Percentiles rank a stretch among this genome's conserved stretches.
Evolutionary conservation across 768 basidiomycete genomes (phyloP).

Genomic region (Albatrellus ellisii): DNA sequence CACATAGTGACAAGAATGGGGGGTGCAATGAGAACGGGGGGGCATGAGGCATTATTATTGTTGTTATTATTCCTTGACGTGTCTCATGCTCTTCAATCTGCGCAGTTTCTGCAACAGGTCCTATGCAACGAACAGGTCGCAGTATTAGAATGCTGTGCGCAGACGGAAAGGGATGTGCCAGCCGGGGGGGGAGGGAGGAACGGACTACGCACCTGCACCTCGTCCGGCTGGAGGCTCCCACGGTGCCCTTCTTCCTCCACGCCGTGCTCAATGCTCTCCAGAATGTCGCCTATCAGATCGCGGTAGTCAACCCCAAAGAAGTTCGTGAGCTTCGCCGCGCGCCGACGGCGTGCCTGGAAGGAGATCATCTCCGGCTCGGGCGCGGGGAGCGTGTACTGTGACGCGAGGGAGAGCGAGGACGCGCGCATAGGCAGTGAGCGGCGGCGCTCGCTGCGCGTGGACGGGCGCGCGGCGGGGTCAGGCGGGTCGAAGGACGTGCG

Average conservation of each 20-base stretch:
- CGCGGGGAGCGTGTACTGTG: slow-evolving; percentile 31
- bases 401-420: slow-evolving; percentile 45
- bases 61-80: slow-evolving; percentile 15
- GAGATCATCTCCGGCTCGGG: slow-evolving; percentile 32
- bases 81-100: slow-evolving; percentile 40
- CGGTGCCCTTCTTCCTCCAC: slow-evolving; percentile 53
- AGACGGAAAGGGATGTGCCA: not conserved
- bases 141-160: slow-evolving; percentile 3
- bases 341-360: slow-evolving; percentile 60
- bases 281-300: slow-evolving; percentile 60
- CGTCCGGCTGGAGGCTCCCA: slow-evolving; percentile 53
- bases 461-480: too few relatives aligned
- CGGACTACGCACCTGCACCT: slow-evolving; percentile 47
- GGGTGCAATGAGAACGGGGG: slow-evolving; percentile 15
- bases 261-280: slow-evolving; percentile 71
- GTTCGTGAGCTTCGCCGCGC: slow-evolving; percentile 73
- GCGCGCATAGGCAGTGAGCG: slow-evolving; percentile 50
- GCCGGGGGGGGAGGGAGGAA: too few relatives aligned
- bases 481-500: slow-evolving; percentile 7
- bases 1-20: too few relatives aligned
- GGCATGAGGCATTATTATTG: slow-evolving; percentile 11
- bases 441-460: slow-evolving; percentile 15
- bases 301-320: slow-evolving; percentile 85
- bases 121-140: slow-evolving; percentile 14
- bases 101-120: slow-evolving; percentile 35